Conservation (phyloP, 805 yeast genomes). For the Brettanomyces sp. region DNA sequence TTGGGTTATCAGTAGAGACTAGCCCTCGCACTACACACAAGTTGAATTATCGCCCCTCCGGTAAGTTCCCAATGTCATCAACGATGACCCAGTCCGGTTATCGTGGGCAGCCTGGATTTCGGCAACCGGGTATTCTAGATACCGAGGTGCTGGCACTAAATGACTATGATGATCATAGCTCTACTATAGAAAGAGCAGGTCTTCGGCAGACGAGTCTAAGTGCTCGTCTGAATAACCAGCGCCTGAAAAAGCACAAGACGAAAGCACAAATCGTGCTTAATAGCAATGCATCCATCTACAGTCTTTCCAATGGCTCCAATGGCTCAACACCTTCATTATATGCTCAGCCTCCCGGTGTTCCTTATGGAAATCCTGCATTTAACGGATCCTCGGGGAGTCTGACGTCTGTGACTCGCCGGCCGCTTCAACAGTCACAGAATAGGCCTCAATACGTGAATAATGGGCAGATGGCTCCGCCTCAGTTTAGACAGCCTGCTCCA, state of each 20-base stretch:
- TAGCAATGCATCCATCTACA: conserved; percentile 4
- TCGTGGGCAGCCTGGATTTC: no score
- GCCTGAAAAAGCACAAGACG: conserved; percentile 18
- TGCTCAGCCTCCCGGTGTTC: not conserved
- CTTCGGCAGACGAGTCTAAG: conserved; percentile 22
- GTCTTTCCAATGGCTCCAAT: not conserved
- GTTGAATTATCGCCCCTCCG: no score
- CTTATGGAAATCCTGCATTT: not conserved
- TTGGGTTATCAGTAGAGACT: no score
- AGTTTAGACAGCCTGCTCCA: no score
- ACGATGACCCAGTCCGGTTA: no score
- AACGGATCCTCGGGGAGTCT: conserved; percentile 1
- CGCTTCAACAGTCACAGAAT: conserved; percentile 1
- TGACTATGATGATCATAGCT: conserved; percentile 20
- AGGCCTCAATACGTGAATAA: no score
- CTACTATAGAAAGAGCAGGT: conserved; percentile 22
- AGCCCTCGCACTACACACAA: no score
- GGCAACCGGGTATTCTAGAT: no score
- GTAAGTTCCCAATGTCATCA: no score
- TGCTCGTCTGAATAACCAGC: conserved; percentile 16
- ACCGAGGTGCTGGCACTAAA: conserved; percentile 6
- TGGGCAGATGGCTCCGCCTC: no score
- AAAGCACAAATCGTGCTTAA: conserved; percentile 12
- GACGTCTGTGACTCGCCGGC: not conserved
- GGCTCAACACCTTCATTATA: not conserved